These are phyloP conservation scores for Ceratobasidium sp. DNA, from an alignment of 1,284 basidiomycete genomes.

Conservation along the genomic window DNA sequence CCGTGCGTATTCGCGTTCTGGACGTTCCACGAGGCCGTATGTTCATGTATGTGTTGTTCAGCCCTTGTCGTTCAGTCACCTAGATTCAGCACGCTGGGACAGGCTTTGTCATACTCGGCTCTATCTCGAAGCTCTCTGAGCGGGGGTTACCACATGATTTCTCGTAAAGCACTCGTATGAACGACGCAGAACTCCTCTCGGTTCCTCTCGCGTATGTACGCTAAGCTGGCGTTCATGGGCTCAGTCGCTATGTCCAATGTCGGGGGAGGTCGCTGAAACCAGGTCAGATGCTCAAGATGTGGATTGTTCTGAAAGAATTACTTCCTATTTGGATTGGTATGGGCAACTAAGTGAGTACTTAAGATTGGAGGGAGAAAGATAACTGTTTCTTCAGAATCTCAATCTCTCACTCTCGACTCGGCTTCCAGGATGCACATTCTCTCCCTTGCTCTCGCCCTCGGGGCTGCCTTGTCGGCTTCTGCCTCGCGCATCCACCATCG, in stretches of 20 bases:
- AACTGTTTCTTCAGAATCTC: conserved; percentile 1
- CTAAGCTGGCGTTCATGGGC: conserved; percentile 1
- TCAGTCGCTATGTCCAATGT: background rate
- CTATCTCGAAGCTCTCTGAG: background rate
- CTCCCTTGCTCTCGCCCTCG: conserved; percentile 24
- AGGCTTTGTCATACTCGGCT: background rate
- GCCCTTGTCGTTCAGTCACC: background rate
- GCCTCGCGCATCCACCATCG: conserved; percentile 69
- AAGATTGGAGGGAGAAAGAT: background rate
- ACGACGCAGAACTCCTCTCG: conserved; percentile 4
- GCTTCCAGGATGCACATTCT: conserved; percentile 25
- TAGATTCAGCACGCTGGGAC: background rate
- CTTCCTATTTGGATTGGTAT: background rate
- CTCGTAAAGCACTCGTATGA: background rate
- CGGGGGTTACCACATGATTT: background rate
- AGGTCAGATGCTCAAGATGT: background rate
- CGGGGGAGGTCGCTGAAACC: background rate
- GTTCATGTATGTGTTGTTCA: background rate
- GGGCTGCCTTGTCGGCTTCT: conserved; percentile 38
- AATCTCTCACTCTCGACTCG: background rate
- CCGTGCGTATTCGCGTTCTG: conserved; percentile 1
- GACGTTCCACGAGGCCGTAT: background rate
- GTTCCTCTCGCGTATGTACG: conserved; percentile 27
- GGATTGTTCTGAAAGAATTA: background rate
- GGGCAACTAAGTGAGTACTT: background rate